phyloP scores from a whole-genome alignment of 257 asterid genomes.

The Gynochthodes officinalis region DNA sequence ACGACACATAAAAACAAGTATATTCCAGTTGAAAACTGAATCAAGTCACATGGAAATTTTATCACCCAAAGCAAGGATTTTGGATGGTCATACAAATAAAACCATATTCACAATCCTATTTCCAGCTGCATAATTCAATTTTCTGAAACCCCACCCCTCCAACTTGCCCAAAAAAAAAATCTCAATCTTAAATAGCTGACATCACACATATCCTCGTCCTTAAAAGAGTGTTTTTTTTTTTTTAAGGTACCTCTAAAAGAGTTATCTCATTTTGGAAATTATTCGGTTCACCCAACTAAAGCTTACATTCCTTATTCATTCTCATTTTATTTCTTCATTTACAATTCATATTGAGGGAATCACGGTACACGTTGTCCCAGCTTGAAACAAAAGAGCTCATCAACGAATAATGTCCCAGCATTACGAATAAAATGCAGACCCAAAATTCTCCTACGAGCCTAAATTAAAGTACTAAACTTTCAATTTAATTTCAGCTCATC shows the following conservation, averaged over 20 bases:
- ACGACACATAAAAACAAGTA: background rate
- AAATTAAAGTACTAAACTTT: background rate
- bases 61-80: background rate
- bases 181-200: background rate
- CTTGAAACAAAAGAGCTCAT: background rate
- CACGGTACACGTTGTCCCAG: background rate
- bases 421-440: background rate
- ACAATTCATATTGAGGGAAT: background rate
- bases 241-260: background rate
- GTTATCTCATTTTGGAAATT: background rate
- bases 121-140: background rate
- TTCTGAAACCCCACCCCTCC: background rate
- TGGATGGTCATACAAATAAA: background rate
- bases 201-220: background rate
- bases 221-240: too few species aligned
- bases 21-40: background rate
- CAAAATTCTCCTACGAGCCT: background rate
- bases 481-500: constrained; percentile 3
- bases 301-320: background rate
- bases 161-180: background rate
- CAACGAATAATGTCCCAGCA: background rate
- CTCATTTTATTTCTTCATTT: background rate
- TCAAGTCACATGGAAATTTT: background rate
- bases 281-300: background rate
- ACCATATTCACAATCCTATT: background rate